These are phyloP conservation scores for Mortierella sp. DNA, from an alignment of 371 early-diverging fungal species.

Conservation along the genomic window DNA sequence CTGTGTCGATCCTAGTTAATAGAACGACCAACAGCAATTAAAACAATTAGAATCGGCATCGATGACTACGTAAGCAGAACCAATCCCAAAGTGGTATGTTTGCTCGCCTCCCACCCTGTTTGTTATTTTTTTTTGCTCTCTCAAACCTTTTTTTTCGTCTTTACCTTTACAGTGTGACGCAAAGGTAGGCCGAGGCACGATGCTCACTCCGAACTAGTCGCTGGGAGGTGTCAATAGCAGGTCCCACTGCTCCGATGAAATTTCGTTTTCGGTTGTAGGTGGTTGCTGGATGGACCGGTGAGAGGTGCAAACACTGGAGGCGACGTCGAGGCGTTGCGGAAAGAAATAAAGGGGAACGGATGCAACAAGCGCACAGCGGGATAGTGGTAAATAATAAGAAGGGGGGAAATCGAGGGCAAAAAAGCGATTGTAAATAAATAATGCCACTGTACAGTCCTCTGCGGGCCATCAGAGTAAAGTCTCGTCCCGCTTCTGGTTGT, in stretches of 20 bases:
- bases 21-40: background rate
- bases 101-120: background rate
- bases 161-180: constrained; percentile 6
- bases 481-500: background rate
- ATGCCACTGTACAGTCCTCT: background rate
- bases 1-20: background rate
- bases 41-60: background rate
- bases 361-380: constrained; percentile 9
- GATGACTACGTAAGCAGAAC: constrained; percentile 1
- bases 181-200: background rate
- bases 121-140: background rate
- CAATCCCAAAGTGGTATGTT: background rate
- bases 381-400: constrained; percentile 4
- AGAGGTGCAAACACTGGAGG: background rate
- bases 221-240: background rate
- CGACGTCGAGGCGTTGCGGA: background rate
- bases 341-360: background rate
- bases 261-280: background rate
- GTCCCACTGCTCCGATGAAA: background rate
- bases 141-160: background rate
- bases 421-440: background rate
- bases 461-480: background rate
- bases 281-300: background rate
- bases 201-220: constrained; percentile 8
- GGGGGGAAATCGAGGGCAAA: background rate